These are phyloP conservation scores for Daldinia vernicosa DNA, from an alignment of 495 filamentous ascomycete genomes.

Conservation along the genomic window DNA sequence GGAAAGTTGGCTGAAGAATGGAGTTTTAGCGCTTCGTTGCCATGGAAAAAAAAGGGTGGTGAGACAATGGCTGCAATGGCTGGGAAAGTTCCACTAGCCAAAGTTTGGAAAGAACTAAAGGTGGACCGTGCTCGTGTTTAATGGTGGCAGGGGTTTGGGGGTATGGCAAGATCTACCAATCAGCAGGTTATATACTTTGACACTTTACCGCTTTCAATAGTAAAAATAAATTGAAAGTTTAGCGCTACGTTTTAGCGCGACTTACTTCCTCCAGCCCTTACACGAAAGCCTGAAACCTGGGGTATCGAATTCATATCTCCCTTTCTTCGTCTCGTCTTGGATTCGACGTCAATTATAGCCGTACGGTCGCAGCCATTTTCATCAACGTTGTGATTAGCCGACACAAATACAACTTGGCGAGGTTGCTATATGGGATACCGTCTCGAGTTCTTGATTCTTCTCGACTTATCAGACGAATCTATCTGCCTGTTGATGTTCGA, in stretches of 20 bases:
- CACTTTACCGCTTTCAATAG: no score
- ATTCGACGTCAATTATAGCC: background rate
- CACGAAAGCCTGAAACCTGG: background rate
- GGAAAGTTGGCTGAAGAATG: constrained; percentile 15
- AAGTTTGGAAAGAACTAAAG: constrained; percentile 7
- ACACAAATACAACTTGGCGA: background rate
- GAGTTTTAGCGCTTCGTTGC: constrained; percentile 15
- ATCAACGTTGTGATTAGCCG: background rate
- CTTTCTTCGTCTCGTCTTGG: background rate
- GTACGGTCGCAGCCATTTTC: background rate
- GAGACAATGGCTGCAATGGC: constrained; percentile 28
- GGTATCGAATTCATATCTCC: background rate
- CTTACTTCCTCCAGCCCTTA: background rate
- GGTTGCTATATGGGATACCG: background rate
- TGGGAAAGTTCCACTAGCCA: background rate
- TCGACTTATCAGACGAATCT: background rate
- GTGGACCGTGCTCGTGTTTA: constrained; percentile 35
- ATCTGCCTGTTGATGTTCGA: background rate
- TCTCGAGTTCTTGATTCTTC: background rate
- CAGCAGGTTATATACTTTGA: background rate
- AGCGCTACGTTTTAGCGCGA: no score
- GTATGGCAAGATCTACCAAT: background rate
- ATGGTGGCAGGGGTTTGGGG: constrained; percentile 18
- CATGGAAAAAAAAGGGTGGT: constrained; percentile 38
- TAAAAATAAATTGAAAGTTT: background rate